Percentiles rank a stretch among this genome's conserved stretches.
Evolutionary conservation across 345 rosid genomes (phyloP).

Genomic region (Camelina neglecta): DNA sequence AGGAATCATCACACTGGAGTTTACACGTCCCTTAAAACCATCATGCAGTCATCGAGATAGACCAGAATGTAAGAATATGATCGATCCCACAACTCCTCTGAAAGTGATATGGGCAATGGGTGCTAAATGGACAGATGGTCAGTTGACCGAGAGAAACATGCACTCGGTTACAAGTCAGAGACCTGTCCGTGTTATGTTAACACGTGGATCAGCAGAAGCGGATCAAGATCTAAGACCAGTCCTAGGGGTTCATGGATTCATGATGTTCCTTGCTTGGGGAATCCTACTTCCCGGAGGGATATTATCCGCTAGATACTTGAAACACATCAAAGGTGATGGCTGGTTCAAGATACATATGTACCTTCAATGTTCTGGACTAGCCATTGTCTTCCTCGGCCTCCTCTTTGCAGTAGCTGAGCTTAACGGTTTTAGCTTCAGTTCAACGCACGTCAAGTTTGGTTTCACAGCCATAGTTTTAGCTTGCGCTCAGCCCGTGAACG

Average conservation of each 20-base stretch:
- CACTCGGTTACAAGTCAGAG: constrained; percentile 89
- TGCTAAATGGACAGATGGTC: constrained; percentile 75
- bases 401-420: constrained; percentile 95
- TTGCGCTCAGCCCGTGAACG: constrained; percentile 82
- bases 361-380: constrained; percentile 87
- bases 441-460: constrained; percentile 86
- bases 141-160: constrained; percentile 85
- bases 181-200: constrained; percentile 75
- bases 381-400: constrained; percentile 80
- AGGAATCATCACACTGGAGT: constrained; percentile 93
- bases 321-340: constrained; percentile 93
- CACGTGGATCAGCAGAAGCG: constrained; percentile 89
- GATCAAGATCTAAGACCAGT: constrained; percentile 94
- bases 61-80: constrained; percentile 79
- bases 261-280: constrained; percentile 99
- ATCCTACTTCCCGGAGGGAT: constrained; percentile 92
- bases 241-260: constrained; percentile 94
- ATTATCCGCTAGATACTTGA: constrained; percentile 84
- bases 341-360: constrained; percentile 94
- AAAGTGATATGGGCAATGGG: constrained; percentile 98
- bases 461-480: constrained; percentile 73
- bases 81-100: constrained; percentile 93
- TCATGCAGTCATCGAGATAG: constrained; percentile 55
- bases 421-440: constrained; percentile 66
- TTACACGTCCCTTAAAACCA: constrained; percentile 74